Evolutionary conservation across 2,329 filamentous ascomycete genomes (phyloP), one percentile per base, ranked within the genome.

Genomic region (Fusarium zealandicum): DNA sequence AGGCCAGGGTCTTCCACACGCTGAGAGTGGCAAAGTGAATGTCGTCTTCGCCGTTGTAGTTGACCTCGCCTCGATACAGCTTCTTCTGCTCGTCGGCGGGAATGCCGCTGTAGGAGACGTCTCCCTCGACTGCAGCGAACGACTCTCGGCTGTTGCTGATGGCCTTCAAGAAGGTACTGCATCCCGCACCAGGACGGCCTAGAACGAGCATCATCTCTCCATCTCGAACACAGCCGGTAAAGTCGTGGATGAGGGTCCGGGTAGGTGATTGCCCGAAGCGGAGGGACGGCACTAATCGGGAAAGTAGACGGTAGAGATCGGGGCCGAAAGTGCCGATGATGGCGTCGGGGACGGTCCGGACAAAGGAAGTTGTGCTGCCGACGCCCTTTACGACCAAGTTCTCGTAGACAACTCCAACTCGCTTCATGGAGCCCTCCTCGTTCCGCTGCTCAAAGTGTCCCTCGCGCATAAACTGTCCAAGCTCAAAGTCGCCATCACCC

Each of bases 271-370:
- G 56, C 20, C 46, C 39, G 27, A 69, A 37, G 2, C 57, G 63
- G 11, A 72, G 51, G 20, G 52, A 58, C 5, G 77, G 77, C 6
- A 81, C 61, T 39, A 70, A 72, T 2, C 69, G 64, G 25, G 71
- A 73, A 12, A 92, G 64, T 6, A 90, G 74, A 17, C 78, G 81
- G 70, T 90, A 93, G 2, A 93, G 75, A 71, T 93, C 90, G 0
- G 90, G 90, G 0, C 90, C 90, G 69, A 95, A 93, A 0, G 90
- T 92, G 17, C 89, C 89, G 5, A 92, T 58, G 31, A 93, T 79
- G 3, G 90, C 90, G 59, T 90, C 82, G 0, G 90, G 90, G 0
- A 93, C 74, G 0, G 89, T 92, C 56, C 84, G 84, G 20, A 90
- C 89, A 59, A 90, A 89, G 0, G 84, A 84, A 0, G 88, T 79